phyloP scores from a whole-genome alignment of 1,284 basidiomycete genomes.

The Malassezia obtusa region DNA sequence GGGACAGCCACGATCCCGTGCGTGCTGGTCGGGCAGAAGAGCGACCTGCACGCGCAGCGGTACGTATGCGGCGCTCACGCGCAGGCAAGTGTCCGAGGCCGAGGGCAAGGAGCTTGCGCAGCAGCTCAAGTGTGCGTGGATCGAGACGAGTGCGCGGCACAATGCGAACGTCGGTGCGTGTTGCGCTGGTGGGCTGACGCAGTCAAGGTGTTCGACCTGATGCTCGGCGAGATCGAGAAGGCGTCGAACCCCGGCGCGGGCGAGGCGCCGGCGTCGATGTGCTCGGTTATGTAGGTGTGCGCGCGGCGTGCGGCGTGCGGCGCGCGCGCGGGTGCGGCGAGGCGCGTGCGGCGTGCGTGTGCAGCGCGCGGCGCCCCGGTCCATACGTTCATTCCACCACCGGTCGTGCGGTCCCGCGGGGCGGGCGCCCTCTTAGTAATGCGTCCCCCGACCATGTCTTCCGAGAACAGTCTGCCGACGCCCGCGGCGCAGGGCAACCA shows the following conservation, averaged over 20 bases:
- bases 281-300: constrained; percentile 40
- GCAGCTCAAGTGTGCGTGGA: constrained; percentile 39
- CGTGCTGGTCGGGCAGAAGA: constrained; percentile 92
- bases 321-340: too few species aligned
- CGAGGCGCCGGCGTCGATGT: constrained; percentile 40
- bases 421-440: neutral
- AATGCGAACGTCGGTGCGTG: constrained; percentile 40
- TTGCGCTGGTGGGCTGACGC: neutral
- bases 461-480: constrained; percentile 37
- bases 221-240: constrained; percentile 42
- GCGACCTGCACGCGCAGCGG: constrained; percentile 67
- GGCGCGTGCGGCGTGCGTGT: too few species aligned
- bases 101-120: constrained; percentile 43
- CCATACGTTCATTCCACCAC: too few species aligned
- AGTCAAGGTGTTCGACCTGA: constrained; percentile 44
- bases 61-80: constrained; percentile 34
- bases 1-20: constrained; percentile 82
- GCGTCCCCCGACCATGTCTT: neutral
- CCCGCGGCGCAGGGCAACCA: constrained; percentile 53
- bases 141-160: constrained; percentile 44
- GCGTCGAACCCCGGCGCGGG: constrained; percentile 29
- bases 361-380: neutral
- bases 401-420: neutral
- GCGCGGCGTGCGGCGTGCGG: too few species aligned
- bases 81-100: constrained; percentile 41